Evolutionary conservation across 345 rosid species (phyloP).

Genomic region (Microcos paniculata): DNA sequence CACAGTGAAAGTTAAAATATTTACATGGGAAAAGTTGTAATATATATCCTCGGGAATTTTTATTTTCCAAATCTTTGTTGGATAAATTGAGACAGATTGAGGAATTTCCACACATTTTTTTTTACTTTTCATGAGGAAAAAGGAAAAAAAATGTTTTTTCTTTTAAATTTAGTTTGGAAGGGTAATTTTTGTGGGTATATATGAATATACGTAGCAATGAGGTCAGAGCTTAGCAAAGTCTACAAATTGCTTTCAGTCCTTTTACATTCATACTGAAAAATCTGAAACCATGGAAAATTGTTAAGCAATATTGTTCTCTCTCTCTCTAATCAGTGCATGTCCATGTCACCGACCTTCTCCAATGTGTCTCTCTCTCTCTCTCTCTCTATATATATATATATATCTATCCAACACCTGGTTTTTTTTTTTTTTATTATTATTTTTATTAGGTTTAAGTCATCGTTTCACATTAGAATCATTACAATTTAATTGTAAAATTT

Average conservation of each 20-base stretch:
- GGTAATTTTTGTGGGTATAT: background rate
- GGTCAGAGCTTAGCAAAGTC: background rate
- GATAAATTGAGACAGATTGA: too few species aligned
- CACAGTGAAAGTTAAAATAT: background rate
- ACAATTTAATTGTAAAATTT: too few species aligned
- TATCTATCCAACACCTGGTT: background rate
- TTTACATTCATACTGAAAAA: background rate
- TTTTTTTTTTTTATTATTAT: background rate
- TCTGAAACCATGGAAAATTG: background rate
- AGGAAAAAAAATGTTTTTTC: too few species aligned
- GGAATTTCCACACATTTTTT: too few species aligned
- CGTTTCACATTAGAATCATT: too few species aligned
- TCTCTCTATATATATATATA: too few species aligned
- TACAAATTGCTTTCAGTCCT: background rate
- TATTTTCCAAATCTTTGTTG: too few species aligned
- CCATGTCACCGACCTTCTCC: slow-evolving; percentile 5
- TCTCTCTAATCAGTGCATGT: slow-evolving; percentile 13
- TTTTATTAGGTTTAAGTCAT: too few species aligned
- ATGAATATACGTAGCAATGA: background rate
- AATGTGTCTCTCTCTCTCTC: too few species aligned
- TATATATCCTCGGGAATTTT: background rate
- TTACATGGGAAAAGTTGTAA: background rate
- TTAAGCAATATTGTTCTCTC: background rate
- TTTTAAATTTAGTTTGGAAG: background rate
- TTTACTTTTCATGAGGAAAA: too few species aligned